phyloP scores from a whole-genome alignment of 495 filamentous ascomycete species.

The Annulohypoxylon nitens region DNA sequence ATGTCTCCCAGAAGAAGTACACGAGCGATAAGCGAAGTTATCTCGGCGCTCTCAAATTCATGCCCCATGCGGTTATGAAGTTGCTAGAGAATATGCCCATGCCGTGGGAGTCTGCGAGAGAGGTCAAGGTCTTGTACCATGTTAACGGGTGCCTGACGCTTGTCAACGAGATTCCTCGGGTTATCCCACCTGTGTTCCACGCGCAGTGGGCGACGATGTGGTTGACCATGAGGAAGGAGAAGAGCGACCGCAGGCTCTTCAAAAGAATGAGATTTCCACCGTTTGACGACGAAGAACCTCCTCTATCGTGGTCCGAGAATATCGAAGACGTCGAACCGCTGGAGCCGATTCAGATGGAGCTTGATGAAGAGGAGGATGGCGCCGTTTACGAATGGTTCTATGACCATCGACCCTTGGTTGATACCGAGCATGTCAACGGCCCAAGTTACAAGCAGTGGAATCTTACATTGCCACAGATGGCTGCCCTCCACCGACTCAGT shows the following conservation, averaged over 20 bases:
- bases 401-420: constrained; percentile 90
- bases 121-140: constrained; percentile 98
- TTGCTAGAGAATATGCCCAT: constrained; percentile 99
- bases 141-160: constrained; percentile 97
- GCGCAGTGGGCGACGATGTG: constrained; percentile 99
- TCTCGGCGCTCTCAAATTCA: constrained; percentile 97
- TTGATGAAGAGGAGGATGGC: constrained; percentile 94
- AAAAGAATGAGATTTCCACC: constrained; percentile 99
- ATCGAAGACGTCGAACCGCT: constrained; percentile 98
- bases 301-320: constrained; percentile 97
- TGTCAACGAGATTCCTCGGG: constrained; percentile 95
- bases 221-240: constrained; percentile 98
- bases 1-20: constrained; percentile 99
- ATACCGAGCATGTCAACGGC: constrained; percentile 94
- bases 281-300: constrained; percentile 98
- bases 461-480: constrained; percentile 94
- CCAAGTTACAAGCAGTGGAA: constrained; percentile 99
- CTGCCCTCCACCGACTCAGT: constrained; percentile 91
- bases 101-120: constrained; percentile 96
- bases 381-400: constrained; percentile 98
- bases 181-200: constrained; percentile 98
- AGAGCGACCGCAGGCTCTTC: constrained; percentile 95
- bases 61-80: constrained; percentile 99
- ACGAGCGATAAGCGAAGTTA: constrained; percentile 99
- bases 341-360: constrained; percentile 99